Percentiles rank a stretch among this genome's conserved stretches.
Evolutionary conservation across 129 eudicot genomes (phyloP).

Genomic region (Lactuca saligna): DNA sequence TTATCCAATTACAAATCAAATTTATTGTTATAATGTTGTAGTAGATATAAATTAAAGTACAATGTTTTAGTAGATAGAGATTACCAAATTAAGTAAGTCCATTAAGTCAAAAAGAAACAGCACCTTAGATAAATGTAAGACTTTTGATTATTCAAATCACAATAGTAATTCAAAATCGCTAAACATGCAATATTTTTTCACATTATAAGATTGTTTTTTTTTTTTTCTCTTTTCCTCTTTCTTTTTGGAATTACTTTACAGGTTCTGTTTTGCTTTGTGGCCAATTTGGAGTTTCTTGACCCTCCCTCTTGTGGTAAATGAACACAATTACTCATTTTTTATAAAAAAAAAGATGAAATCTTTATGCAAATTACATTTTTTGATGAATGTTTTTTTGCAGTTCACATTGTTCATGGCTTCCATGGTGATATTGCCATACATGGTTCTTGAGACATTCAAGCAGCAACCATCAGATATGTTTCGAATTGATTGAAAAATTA

Average conservation of each 20-base stretch:
- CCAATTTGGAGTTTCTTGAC: slow-evolving; percentile 93
- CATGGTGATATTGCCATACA: slow-evolving; percentile 80
- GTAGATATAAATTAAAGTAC: no score
- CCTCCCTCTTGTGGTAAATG: slow-evolving; percentile 79
- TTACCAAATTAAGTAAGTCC: no score
- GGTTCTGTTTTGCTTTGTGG: slow-evolving; percentile 83
- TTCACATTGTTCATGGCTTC: slow-evolving; percentile 89
- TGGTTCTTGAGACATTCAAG: slow-evolving; percentile 56
- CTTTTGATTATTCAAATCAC: background rate
- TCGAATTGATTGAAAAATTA: slow-evolving; percentile 55
- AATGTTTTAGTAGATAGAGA: background rate
- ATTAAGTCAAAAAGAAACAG: background rate
- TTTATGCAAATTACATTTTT: background rate
- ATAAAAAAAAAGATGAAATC: background rate
- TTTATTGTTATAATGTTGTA: no score
- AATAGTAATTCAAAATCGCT: background rate
- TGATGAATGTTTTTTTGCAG: slow-evolving; percentile 31
- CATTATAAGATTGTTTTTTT: background rate
- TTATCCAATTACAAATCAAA: no score
- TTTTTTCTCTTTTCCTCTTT: slow-evolving; percentile 2
- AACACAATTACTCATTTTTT: background rate
- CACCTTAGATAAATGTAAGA: background rate
- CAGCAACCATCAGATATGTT: slow-evolving; percentile 60
- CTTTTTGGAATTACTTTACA: slow-evolving; percentile 25
- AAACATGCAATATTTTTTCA: background rate